These are phyloP conservation scores for Grosmannia penicillata DNA, from an alignment of 2,329 filamentous ascomycete genomes.

Conservation along the genomic window DNA sequence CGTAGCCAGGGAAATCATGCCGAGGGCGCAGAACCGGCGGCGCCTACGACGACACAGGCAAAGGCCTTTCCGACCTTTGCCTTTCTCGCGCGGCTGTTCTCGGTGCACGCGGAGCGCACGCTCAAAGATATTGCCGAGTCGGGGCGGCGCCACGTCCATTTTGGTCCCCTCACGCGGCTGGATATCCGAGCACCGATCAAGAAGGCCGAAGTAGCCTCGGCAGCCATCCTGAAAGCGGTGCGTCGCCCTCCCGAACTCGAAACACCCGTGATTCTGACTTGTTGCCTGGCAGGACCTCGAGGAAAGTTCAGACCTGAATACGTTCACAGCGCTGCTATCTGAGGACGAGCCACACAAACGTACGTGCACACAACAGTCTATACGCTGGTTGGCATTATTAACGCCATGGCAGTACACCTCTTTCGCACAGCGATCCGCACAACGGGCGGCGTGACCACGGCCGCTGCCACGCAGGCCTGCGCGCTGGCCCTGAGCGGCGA, in stretches of 20 bases:
- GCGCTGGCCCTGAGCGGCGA: slow-evolving; percentile 23
- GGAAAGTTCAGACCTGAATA: slow-evolving; percentile 19
- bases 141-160: slow-evolving; percentile 52
- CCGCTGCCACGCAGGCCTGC: slow-evolving; percentile 22
- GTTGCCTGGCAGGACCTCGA: slow-evolving; percentile 10
- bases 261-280: not conserved
- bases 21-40: too few species aligned
- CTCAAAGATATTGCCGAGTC: slow-evolving; percentile 56
- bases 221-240: slow-evolving; percentile 18
- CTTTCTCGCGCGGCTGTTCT: slow-evolving; percentile 45
- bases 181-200: slow-evolving; percentile 27
- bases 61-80: slow-evolving; percentile 45
- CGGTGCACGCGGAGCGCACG: slow-evolving; percentile 40
- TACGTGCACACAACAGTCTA: slow-evolving; percentile 11
- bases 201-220: slow-evolving; percentile 45
- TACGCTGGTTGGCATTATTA: not conserved
- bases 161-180: slow-evolving; percentile 39
- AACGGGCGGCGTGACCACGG: slow-evolving; percentile 43
- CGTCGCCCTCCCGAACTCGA: not conserved
- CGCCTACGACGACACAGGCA: too few species aligned
- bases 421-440: slow-evolving; percentile 38
- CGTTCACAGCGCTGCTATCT: slow-evolving; percentile 17
- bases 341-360: slow-evolving; percentile 19
- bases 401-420: slow-evolving; percentile 31
- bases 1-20: too few species aligned